These are phyloP conservation scores for Funneliformis caledonium DNA, from an alignment of 371 early-diverging fungal genomes.

Conservation along the genomic window DNA sequence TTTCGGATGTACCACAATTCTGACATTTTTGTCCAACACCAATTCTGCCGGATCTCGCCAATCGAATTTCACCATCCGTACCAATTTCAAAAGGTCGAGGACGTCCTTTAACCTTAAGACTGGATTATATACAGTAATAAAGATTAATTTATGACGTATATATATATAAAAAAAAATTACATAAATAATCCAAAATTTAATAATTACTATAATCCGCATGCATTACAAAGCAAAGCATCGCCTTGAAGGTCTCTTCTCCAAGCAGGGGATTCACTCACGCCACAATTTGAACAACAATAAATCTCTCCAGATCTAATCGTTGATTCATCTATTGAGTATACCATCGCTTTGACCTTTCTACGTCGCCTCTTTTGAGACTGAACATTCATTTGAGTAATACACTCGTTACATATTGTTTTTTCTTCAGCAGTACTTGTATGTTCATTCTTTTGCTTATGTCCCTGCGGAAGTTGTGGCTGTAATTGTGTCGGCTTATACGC, in stretches of 20 bases:
- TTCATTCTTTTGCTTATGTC: neutral
- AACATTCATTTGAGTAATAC: neutral
- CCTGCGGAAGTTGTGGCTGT: neutral
- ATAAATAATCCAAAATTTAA: neutral
- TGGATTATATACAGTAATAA: neutral
- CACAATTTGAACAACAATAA: constrained; percentile 43
- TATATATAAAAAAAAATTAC: neutral
- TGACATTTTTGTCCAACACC: constrained; percentile 22
- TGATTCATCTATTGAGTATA: neutral
- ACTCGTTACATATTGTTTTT: neutral
- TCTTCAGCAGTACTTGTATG: neutral
- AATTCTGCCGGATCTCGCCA: constrained; percentile 8
- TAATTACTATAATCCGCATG: constrained; percentile 43
- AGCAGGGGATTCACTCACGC: constrained; percentile 36
- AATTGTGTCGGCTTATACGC: neutral
- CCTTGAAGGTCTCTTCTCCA: constrained; percentile 42
- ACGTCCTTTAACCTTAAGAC: constrained; percentile 35
- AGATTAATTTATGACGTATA: neutral
- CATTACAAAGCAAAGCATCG: constrained; percentile 39
- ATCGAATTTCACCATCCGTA: constrained; percentile 34
- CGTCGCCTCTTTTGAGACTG: neutral
- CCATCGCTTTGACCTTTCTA: neutral
- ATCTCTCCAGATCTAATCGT: constrained; percentile 7
- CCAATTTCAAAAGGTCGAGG: constrained; percentile 32
- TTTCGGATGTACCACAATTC: constrained; percentile 37